A percentile compares a stretch with the other conserved stretches of the same genome.
phyloP scores from a whole-genome alignment of 306 rosid species.

The Abrus pulchellus region DNA sequence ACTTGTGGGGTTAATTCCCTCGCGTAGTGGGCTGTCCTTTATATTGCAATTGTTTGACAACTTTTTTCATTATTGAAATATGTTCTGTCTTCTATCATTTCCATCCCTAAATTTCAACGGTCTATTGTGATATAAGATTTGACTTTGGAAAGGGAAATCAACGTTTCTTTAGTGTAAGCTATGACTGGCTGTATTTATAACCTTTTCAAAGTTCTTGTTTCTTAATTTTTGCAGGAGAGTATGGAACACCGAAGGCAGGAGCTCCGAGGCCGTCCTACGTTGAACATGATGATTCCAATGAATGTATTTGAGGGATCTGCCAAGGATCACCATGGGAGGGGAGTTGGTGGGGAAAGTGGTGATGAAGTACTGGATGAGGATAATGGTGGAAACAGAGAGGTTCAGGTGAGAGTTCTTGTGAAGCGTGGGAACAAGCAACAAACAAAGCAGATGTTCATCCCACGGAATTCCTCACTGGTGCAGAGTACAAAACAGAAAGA shows the following conservation, averaged over 20 bases:
- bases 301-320: conserved; percentile 88
- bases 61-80: conserved; percentile 18
- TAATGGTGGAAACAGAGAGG: conserved; percentile 78
- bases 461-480: conserved; percentile 86
- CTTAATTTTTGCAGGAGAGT: conserved; percentile 79
- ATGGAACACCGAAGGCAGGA: conserved; percentile 96
- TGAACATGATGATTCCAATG: conserved; percentile 98
- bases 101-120: conserved; percentile 27
- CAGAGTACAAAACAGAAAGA: conserved; percentile 99
- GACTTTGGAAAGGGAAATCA: conserved; percentile 8
- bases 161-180: neutral
- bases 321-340: conserved; percentile 90
- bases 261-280: conserved; percentile 85
- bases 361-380: conserved; percentile 85
- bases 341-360: conserved; percentile 88
- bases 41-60: neutral
- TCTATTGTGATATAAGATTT: conserved; percentile 1
- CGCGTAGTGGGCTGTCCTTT: neutral
- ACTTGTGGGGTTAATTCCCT: neutral
- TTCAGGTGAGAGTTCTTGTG: conserved; percentile 97
- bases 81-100: neutral
- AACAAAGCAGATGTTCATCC: conserved; percentile 94
- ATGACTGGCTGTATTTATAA: conserved; percentile 30
- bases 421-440: conserved; percentile 99
- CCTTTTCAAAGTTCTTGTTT: conserved; percentile 33